Base-by-base conservation (phyloP, 345 rosid genomes). In the Mangifera indica region DNA sequence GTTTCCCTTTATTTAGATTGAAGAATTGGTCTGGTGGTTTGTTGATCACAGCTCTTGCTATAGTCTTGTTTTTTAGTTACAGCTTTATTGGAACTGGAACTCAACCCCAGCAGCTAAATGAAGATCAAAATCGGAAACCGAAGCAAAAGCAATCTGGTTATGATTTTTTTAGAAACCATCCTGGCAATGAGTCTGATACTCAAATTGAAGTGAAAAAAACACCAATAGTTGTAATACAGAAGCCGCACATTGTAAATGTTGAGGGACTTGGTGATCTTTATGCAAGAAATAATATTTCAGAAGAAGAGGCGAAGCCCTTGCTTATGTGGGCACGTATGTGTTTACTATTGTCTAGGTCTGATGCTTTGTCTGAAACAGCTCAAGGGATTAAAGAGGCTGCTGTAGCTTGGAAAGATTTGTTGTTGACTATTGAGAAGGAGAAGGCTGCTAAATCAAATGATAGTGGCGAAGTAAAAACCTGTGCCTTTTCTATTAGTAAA, bases 301-400 rank as follows among this genome's bases (percentile, higher is more conserved):
- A 67, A 32, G 82, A 81, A 51, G 86, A 81, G 45, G 74, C 80
- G 12, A 86, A 72, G 67, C 62, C 80, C 22, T 81, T 93, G 45
- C 87, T 84, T 74, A 86, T 76, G n/a, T 91, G 97, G 98, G 71
- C 76, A 76, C 86, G 66, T 53, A 78, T 93, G 91, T 91, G 79
- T 58, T 54, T 60, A 44, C 75, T 93, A 22, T 67, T 93, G 51
- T 86, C 97, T 34, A 81, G 97, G 74, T 86, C 91, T 0, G 92
- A 91, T 84, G 87, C 94, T 69, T 82, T 93, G 81, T 84, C 91
- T 29, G 94, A 84, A 73, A 88, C 91, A 14, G 85, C 81, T 66
- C 95, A 81, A 76, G 98, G 98, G 79, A 64, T 93, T 51, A 80
- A 82, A 73, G 98, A 91, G 80, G 97, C 91, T 67, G 80, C 96